Percentiles rank a stretch among this genome's conserved stretches.
These are phyloP conservation scores for Xylaria sp. DNA, from an alignment of 2,329 filamentous ascomycete genomes.

Conservation along the genomic window DNA sequence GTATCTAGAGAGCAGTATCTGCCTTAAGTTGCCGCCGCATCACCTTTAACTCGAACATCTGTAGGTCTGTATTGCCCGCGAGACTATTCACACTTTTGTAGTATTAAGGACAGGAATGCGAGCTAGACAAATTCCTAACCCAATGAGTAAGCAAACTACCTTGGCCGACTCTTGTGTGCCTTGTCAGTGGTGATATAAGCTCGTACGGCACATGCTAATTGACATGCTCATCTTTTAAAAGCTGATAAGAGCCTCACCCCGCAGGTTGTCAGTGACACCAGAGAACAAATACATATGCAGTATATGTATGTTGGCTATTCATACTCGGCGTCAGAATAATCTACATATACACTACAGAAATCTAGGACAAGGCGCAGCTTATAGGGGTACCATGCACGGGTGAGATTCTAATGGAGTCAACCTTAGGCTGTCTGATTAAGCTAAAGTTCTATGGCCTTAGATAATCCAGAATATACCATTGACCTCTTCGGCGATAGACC, in stretches of 20 bases:
- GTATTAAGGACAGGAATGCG: not conserved
- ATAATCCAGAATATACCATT: not conserved
- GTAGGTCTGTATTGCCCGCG: not conserved
- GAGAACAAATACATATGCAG: not conserved
- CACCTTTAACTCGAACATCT: not conserved
- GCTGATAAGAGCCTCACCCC: conserved; percentile 3
- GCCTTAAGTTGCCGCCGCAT: not conserved
- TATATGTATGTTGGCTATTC: not conserved
- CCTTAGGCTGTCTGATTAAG: conserved; percentile 10
- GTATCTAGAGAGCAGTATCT: not conserved
- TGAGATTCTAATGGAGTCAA: not conserved
- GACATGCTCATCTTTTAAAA: not conserved
- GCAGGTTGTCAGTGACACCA: conserved; percentile 3
- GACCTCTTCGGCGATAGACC: not conserved
- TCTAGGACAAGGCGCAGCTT: conserved; percentile 23
- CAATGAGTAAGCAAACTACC: not conserved
- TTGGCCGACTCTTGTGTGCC: not conserved
- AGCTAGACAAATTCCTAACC: not conserved
- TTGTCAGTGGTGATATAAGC: not conserved
- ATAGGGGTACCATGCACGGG: conserved; percentile 23
- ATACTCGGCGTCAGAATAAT: no score
- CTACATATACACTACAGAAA: not conserved
- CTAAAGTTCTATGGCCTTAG: conserved; percentile 4
- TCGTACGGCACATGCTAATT: not conserved
- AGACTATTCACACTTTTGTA: not conserved